Base-by-base conservation (phyloP, 1,284 basidiomycete genomes). In the Ceratobasidium papillatum region DNA sequence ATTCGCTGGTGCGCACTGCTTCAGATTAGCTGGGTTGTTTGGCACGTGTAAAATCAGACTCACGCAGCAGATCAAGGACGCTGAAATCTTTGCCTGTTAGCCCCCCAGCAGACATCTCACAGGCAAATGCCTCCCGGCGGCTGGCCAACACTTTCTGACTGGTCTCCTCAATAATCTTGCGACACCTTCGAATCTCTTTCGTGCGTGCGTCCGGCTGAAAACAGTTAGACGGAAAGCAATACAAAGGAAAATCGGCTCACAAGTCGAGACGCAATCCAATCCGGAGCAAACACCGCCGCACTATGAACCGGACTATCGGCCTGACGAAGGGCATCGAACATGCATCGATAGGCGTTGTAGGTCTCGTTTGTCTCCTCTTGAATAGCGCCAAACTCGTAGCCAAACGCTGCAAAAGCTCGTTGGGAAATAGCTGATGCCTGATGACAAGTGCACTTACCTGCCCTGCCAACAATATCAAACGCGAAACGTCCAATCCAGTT, bases 381-480 rank as follows among this genome's bases (percentile, higher is more conserved):
- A 45, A 94, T 90, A 0, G 93, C 89, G 74, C 91, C 89, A 82
- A 94, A 94, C 68, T 89, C 83, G 78, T 94, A 94, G 77, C 90
- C 91, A 78, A 94, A 94, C 0, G 91, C 92, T 93, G 54, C 30
- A 41, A 17, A 27, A 12, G 58, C 30, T 11, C 14, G n/a, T 56
- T 30, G 32, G 38, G 32, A 34, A 32, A 59, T 8, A 32, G 32
- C 3, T n/a, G 25, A 30, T 66, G 22, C 2, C 45, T 59, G 12
- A 27, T 71, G 1, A 49, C 80, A 34, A 41, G 11, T 22, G 36
- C 51, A 47, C 54, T 14, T 74, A 91, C 91, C 91, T 69, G 92
- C 90, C 17, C 90, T 80, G 0, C 92, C 92, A 78, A 94, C 92
- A 45, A 94, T 89, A 80, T 94, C 92, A 79, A 94, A 93, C 0